Base-by-base conservation (phyloP, 768 basidiomycete genomes). In the Pulveroboletus sp. region DNA sequence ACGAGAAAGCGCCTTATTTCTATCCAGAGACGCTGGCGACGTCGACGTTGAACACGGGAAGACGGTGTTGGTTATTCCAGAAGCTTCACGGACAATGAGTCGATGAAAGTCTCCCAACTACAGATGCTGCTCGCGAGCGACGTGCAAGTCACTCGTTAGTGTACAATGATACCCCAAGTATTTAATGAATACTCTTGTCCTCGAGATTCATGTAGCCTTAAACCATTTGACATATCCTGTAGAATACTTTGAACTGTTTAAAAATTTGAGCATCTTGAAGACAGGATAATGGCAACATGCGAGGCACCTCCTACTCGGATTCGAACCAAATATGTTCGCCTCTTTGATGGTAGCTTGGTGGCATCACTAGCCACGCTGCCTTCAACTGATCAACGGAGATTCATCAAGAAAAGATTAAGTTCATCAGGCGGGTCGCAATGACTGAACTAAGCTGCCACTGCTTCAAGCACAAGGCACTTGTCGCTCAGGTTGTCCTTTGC, bases 11-110 rank as follows among this genome's bases (percentile, higher is more conserved):
- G 39, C 47, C 62, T 19, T 43, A 36, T 26, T 0, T 34, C 1
- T 24, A 4, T 2, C n/a, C 50, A 5, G 44, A 23, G 2, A 36
- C 54, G 5, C 27, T 19, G 5, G 39, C 56, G 12, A 0, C 14
- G 7, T 6, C 56, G 2, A 17, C 47, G 7, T 20, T 52, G 12
- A 51, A 40, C 4, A 14, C 27, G 3, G 45, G 13, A 3, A 50
- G 34, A 45, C 42, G 60, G 12, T 45, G 51, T 17, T 53, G 59
- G 59, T 17, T 68, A 0, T 32, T 61, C 22, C 59, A 51, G 26
- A 61, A 49, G 39, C 36, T 50, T 1, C 37, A 47, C 1, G 42
- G 44, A 27, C 26, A 40, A 20, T 55, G 17, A 56, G 3, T 2
- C 3, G 13, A 5, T 14, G 34, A 30, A 32, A 19, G 2, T 1